Evolutionary conservation across 805 yeast genomes (phyloP).

Genomic region (Saccharomycopsis fermentans): DNA sequence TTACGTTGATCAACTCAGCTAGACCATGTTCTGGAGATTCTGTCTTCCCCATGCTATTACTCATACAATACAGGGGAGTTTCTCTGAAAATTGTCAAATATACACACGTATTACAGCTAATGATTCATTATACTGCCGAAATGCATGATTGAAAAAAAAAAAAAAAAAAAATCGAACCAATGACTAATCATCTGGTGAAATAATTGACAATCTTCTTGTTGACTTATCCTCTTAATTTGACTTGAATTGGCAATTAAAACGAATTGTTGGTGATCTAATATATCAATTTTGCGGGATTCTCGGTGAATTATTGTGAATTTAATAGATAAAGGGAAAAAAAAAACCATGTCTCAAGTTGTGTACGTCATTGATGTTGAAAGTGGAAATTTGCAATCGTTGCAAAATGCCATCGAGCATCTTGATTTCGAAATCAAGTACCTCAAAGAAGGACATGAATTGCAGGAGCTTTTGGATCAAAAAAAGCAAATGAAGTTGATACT

Average conservation of each 20-base stretch:
- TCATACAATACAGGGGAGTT: too few relatives aligned
- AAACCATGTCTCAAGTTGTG: background rate
- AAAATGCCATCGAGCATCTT: constrained; percentile 71
- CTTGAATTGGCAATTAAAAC: background rate
- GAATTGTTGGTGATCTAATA: too few relatives aligned
- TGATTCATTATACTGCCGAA: too few relatives aligned
- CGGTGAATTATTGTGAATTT: too few relatives aligned
- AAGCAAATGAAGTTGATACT: constrained; percentile 43
- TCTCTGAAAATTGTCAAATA: too few relatives aligned
- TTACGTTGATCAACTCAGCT: too few relatives aligned
- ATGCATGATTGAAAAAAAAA: background rate
- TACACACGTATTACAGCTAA: too few relatives aligned
- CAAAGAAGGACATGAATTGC: constrained; percentile 22
- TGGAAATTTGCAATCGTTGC: constrained; percentile 84
- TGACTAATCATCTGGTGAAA: background rate
- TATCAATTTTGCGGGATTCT: too few relatives aligned
- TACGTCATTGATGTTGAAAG: constrained; percentile 80
- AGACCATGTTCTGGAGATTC: too few relatives aligned
- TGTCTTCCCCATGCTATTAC: too few relatives aligned
- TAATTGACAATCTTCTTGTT: background rate
- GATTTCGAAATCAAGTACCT: constrained; percentile 64
- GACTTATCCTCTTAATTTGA: background rate
- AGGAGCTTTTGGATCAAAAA: constrained; percentile 5
- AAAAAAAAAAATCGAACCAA: background rate
- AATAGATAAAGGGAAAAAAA: too few relatives aligned